Evolutionary conservation across 2,329 filamentous ascomycete species (phyloP), one percentile per base, ranked within the genome.

Genomic region (Fusarium irregulare): DNA sequence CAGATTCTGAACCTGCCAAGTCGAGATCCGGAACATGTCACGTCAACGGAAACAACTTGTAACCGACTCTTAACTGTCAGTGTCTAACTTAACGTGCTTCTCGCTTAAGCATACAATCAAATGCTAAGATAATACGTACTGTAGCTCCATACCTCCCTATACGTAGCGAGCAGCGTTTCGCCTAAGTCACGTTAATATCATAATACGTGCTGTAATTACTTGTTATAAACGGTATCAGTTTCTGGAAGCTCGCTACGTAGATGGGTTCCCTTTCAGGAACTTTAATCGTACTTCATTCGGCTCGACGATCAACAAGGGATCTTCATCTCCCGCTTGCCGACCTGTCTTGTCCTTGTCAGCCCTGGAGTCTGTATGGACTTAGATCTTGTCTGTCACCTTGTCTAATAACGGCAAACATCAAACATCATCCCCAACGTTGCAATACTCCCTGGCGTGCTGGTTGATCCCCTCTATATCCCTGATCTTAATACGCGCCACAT

Each of bases 381-480:
- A 71, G 67, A 68, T 68, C 68, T 56, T 32, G 20, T 49, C 54
- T 46, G 56, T 42, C 21, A 53, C 32, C 49, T 41, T 58, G 46
- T 63, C 40, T 57, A 57, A 56, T 46, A 56, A 61, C 50, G 45
- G 68, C 45, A 70, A 59, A 49, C 58, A 46, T 46, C 46, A 67
- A 70, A 68, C 67, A 64, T 70, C 47, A 45, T 56, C 61, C 60
- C 42, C 66, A 58, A 30, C 41, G 63, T 62, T 54, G 54, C 65
- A 63, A 40, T 62, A 62, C 56, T 65, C 51, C 65, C 68, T 54
- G 49, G 55, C 50, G 46, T 64, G 67, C 40, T 37, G 45, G 67
- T 41, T 68, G 68, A 70, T 68, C 63, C 28, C 51, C 58, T 50
- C 45, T 27, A 20, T 11, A 70, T 51, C 67, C 67, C 63, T 71